Evolutionary conservation across 805 yeast species (phyloP), one percentile per base, ranked within the genome.

Genomic region (Yarrowia osloensis): DNA sequence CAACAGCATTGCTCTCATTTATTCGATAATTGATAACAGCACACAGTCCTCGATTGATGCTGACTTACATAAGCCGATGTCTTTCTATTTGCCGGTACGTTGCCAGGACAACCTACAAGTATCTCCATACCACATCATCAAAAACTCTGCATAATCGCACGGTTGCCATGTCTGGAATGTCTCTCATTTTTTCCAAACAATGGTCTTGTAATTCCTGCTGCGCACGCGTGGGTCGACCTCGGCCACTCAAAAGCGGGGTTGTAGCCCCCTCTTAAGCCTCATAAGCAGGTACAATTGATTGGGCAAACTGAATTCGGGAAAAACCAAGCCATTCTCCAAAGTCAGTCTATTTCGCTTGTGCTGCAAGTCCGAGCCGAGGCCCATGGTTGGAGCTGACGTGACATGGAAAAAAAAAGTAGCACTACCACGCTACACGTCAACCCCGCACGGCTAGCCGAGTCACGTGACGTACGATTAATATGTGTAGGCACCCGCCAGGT

Each of bases 301-400:
- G 49, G 49, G 49, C 19, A 44, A 22, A 44, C 49, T 44, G 33
- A 28, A 47, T n/a, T n/a, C 15, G 54, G 29, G 35, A n/a, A 17
- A 47, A 26, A 17, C 31, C 31, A 47, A 24, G 52, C 33, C 35
- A n/a, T 24, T 11, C 21, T 26, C 22, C 13, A 47, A 47, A 47
- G 22, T 47, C 54, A 28, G 54, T 29, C 47, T 21, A 42, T 21
- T 13, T 44, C 28, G 19, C 29, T 22, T 22, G 29, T 15, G 29
- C 29, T 44, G 49, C 54, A 47, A 28, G 22, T 47, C 54, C 55
- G 55, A 49, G 55, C 55, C 55, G 55, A 49, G 55, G 55, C 26
- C 31, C 52, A 47, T 8, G 6, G 28, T 9, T 19, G 28, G 13
- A 17, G n/a, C 11, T 9, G 29, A 24, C 6, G 29, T 24, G 19